phyloP scores from a whole-genome alignment of 352 stramenopile species.

The Blastocystis sp. region DNA sequence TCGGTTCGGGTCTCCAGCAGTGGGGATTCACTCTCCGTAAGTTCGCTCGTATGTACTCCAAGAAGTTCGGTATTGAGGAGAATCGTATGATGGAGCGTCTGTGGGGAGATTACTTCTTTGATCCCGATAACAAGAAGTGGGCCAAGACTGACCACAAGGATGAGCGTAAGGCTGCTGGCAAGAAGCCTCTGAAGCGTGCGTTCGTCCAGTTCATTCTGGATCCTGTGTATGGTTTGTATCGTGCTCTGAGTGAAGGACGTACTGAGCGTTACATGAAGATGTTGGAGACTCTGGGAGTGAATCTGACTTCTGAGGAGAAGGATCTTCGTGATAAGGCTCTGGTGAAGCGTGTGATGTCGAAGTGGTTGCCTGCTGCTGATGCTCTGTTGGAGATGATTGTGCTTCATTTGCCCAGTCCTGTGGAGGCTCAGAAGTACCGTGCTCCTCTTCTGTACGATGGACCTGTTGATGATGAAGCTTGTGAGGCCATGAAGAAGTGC shows the following conservation, averaged over 20 bases:
- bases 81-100: slow-evolving; percentile 98
- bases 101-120: slow-evolving; percentile 95
- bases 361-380: slow-evolving; percentile 94
- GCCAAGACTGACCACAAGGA: slow-evolving; percentile 84
- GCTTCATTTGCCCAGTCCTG: slow-evolving; percentile 91
- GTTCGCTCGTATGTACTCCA: slow-evolving; percentile 93
- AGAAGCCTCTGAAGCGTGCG: slow-evolving; percentile 83
- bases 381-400: slow-evolving; percentile 99
- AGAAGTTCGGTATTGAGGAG: slow-evolving; percentile 95
- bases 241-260: slow-evolving; percentile 91
- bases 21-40: slow-evolving; percentile 99
- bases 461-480: slow-evolving; percentile 91
- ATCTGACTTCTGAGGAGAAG: slow-evolving; percentile 89
- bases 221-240: slow-evolving; percentile 97
- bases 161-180: slow-evolving; percentile 65
- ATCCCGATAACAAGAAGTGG: slow-evolving; percentile 88
- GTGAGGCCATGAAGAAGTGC: slow-evolving; percentile 91
- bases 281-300: slow-evolving; percentile 87
- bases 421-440: slow-evolving; percentile 91
- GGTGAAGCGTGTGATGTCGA: slow-evolving; percentile 96
- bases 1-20: slow-evolving; percentile 96
- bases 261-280: slow-evolving; percentile 94
- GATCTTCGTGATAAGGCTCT: slow-evolving; percentile 89
- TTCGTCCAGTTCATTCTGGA: slow-evolving; percentile 99
- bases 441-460: slow-evolving; percentile 95